Evolutionary conservation across 202 grass and related monocot genomes (phyloP), one percentile per base, ranked within the genome.

Genomic region (Setaria viridis): DNA sequence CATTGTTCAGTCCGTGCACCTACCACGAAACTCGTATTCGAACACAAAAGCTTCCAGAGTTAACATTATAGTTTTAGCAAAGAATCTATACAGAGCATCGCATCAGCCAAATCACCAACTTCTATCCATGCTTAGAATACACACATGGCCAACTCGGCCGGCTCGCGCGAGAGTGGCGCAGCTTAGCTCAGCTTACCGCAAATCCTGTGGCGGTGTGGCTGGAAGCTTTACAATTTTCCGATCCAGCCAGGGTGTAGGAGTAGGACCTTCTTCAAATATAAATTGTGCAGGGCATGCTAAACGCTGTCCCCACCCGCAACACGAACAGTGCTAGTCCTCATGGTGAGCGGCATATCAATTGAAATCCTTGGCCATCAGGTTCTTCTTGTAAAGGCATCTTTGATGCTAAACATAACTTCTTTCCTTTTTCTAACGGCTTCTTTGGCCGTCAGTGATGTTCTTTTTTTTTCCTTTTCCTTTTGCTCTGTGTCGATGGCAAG

Each of bases 231-330:
- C 81, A 72, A 67, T 59, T 49, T 74, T 72, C 72, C 29, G 12
- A 34, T n/a, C 17, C 11, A 1, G 43, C 76, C 6, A 60, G 11
- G 41, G n/a, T 66, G 86, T 88, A 79, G 66, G 21, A 19, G 86
- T 88, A 73, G 66, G 21, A 13, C 25, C 17, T 21, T 19, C 57
- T 33, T 12, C 29, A 64, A 21, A 45, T 20, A 65, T n/a, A 65
- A 73, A 73, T 30, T 21, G 32, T 65, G 46, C 2, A 0, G 32
- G 16, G 46, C 2, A 0, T 29, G 42, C 2, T 0, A 16, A 49
- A 79, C 72, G 67, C 58, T 74, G 32, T 32, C 12, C 48, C 6
- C 13, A 16, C 41, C 19, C 17, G 16, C 45, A 72, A 32, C 11
- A 49, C 45, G 49, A 16, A 72, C 4, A 11, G 2, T 14, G 11